Evolutionary conservation across 129 eudicot genomes (phyloP), one percentile per base, ranked within the genome.

Genomic region (Pittosporum tobira): DNA sequence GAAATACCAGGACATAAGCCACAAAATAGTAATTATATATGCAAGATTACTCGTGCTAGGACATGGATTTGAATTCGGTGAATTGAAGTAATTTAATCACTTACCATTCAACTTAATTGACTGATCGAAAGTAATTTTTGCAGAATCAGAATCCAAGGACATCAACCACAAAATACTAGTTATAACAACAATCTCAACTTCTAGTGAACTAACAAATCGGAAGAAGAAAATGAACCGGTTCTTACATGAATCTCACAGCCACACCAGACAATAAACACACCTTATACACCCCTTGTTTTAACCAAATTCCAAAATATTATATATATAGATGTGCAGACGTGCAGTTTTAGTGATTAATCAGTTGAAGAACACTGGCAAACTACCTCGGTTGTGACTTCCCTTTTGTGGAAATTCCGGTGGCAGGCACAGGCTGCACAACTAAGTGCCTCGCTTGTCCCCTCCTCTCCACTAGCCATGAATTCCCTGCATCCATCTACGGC

Each of bases 401-500:
- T 73, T 43, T 86, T 52, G 70, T 87, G 96, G 77, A 87, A 87
- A 77, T 71, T 87, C 36, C 94, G 75, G 81, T 87, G 96, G 77
- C 96, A 87, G 42, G 94, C 86, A 25, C 96, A 87, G 44, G 94
- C 93, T 48, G 94, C 94, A 34, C 96, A 87, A 3, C 77, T 73
- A n/a, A 87, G 79, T 1, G 85, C 75, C 16, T 63, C 85, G 28
- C 44, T 58, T 1, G 79, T 75, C 1, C 81, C 85, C 51, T 87
- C 88, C 29, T 56, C 93, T 14, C 73, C 84, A 14, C 64, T 44
- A 8, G 94, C 79, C 79, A 87, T 74, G 81, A 83, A 87, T 34
- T 83, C 96, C 43, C 96, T 60, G 79, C 96, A 87, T 6, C 96
- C 96, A 26, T 87, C 96, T 1, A 87, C 86, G 0, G 88, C 96